These are phyloP conservation scores for Fraxinus dipetala DNA, from an alignment of 305 asterid species.

Conservation along the genomic window DNA sequence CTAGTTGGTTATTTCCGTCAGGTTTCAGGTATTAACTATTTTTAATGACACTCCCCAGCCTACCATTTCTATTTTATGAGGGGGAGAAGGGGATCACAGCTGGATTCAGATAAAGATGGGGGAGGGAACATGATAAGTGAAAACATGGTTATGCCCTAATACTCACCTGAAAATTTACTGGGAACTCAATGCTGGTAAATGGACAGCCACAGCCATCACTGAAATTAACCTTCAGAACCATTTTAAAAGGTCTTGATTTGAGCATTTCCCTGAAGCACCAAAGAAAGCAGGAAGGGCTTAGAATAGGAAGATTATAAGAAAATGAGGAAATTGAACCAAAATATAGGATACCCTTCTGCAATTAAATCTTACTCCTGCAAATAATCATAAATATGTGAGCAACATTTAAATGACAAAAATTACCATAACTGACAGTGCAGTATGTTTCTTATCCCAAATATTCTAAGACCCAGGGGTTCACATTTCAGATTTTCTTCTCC, in stretches of 20 bases:
- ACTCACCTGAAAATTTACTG: slow-evolving; percentile 28
- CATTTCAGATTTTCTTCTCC: not conserved
- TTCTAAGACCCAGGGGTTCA: not conserved
- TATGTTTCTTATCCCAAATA: not conserved
- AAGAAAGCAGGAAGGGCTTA: not conserved
- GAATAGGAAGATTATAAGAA: not conserved
- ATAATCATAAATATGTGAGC: not conserved
- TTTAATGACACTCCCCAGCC: not conserved
- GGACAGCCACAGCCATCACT: slow-evolving; percentile 31
- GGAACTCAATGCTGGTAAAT: slow-evolving; percentile 19
- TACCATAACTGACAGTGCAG: not conserved
- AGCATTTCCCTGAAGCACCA: slow-evolving; percentile 24
- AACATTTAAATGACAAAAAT: not conserved
- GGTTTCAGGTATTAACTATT: not conserved
- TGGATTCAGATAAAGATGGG: not conserved
- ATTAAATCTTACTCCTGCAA: not conserved
- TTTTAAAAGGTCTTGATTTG: slow-evolving; percentile 25
- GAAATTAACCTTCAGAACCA: slow-evolving; percentile 27
- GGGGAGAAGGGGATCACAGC: not conserved
- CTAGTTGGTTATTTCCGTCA: not conserved
- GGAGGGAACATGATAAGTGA: not conserved
- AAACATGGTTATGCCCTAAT: not conserved
- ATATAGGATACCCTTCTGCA: not conserved
- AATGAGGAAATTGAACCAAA: not conserved
- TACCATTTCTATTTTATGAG: not conserved